These are phyloP conservation scores for Scolecobasidium constrictum DNA, from an alignment of 2,329 filamentous ascomycete species.

Conservation along the genomic window DNA sequence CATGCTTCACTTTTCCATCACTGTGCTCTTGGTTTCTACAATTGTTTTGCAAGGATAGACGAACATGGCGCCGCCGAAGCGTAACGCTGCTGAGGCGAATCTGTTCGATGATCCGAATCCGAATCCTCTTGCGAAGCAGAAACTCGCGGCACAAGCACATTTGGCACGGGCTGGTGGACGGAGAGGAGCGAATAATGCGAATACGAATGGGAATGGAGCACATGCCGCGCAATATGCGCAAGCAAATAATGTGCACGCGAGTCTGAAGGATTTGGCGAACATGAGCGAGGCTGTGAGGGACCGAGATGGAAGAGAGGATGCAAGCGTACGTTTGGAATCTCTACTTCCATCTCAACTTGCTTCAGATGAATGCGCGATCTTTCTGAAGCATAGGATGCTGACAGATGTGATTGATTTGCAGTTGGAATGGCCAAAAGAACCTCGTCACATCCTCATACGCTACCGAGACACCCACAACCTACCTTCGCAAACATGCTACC, in stretches of 20 bases:
- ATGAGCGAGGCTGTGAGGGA: neutral
- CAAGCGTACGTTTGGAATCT: neutral
- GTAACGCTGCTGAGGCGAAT: neutral
- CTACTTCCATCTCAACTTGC: neutral
- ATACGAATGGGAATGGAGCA: neutral
- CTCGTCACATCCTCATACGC: slow-evolving; percentile 56
- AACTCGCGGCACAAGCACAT: slow-evolving; percentile 8
- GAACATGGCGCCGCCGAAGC: slow-evolving; percentile 9
- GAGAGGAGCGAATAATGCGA: slow-evolving; percentile 1
- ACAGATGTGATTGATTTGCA: slow-evolving; percentile 17
- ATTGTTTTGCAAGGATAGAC: neutral
- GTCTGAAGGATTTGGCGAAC: slow-evolving; percentile 3
- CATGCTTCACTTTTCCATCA: too few species aligned
- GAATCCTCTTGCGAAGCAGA: slow-evolving; percentile 6
- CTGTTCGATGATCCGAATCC: slow-evolving; percentile 5
- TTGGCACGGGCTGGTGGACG: slow-evolving; percentile 3
- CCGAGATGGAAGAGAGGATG: neutral
- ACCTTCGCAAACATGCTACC: slow-evolving; percentile 59
- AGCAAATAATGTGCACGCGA: neutral
- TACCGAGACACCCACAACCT: slow-evolving; percentile 68
- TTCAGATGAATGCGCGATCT: neutral
- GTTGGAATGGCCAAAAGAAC: slow-evolving; percentile 58
- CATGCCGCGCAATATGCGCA: neutral
- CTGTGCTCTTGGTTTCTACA: too few species aligned
- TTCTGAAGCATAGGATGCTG: slow-evolving; percentile 11